Base-by-base conservation (phyloP, 1,284 basidiomycete genomes). In the Neolentinus lepideus region DNA sequence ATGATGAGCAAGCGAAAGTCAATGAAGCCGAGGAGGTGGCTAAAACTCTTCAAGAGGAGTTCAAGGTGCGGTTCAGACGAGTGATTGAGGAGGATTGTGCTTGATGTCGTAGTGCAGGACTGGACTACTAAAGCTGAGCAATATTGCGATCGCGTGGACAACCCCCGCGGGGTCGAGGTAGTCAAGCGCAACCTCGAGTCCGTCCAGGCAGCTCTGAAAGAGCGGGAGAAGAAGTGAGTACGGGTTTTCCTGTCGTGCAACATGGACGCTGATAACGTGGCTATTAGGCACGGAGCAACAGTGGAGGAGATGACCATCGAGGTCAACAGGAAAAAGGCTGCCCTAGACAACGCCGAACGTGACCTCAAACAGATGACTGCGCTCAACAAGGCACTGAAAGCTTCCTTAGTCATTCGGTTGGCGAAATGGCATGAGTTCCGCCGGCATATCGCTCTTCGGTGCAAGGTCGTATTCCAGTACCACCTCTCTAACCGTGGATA, bases 361-460 rank as follows among this genome's bases (percentile, higher is more conserved):
- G 87, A 90, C 54, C 71, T 90, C 53, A 80, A 74, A 57, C 78
- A 80, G 51, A 80, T 93, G 73, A 67, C 75, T 16, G 62, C 65
- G 1, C 71, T 93, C 59, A 88, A 88, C 67, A 83, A 80, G 67
- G 90, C 86, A 60, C 72, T 94, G 48, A 80, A 78, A 61, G 66
- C 74, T 3, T 89, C 92, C 0, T 74, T 94, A 50, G 67, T 76
- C 16, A 65, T 76, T 12, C 90, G 95, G 24, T 69, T 88, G 56
- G 66, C 74, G 11, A 83, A 83, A 61, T 99, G 96, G 96, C 80
- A 88, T 56, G 83, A 88, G 54, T 95, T 97, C 75, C 84, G 95
- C 53, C 78, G 83, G 9, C 87, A 90, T 63, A 94, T 94, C 59
- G 87, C 93, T 10, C 75, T 92, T 24, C 85, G 93, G 4, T 94